phyloP scores from a whole-genome alignment of 106 monocot species.

The Dioscorea dumetorum region DNA sequence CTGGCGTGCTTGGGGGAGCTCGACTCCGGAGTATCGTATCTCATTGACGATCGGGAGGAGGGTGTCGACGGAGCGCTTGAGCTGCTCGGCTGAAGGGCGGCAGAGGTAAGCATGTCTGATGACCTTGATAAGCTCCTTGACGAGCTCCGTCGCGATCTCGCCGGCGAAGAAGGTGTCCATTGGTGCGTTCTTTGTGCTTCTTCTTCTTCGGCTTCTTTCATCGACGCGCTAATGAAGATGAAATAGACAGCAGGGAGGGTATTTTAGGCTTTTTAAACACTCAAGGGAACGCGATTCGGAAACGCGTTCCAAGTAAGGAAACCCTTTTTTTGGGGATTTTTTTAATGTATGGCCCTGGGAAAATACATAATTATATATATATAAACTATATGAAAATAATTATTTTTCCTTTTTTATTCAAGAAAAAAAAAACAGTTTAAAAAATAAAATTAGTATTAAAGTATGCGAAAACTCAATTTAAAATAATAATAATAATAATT shows the following conservation, averaged over 20 bases:
- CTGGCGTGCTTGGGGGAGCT: conserved; percentile 37
- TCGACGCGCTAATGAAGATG: background rate
- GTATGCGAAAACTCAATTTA: too few species aligned
- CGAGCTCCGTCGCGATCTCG: conserved; percentile 34
- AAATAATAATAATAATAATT: too few species aligned
- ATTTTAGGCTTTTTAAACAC: background rate
- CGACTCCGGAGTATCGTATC: conserved; percentile 36
- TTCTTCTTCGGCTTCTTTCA: background rate
- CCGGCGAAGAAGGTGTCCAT: conserved; percentile 42
- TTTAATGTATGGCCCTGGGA: background rate
- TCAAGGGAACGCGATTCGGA: too few species aligned
- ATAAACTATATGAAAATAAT: too few species aligned
- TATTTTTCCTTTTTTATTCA: too few species aligned
- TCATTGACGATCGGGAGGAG: conserved; percentile 37
- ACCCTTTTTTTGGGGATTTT: background rate
- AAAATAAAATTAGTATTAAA: too few species aligned
- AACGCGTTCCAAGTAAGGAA: background rate
- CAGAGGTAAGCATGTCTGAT: conserved; percentile 22
- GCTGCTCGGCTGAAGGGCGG: conserved; percentile 34
- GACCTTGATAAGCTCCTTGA: conserved; percentile 26
- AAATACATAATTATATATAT: too few species aligned
- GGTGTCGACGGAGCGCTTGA: conserved; percentile 35
- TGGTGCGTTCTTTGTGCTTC: background rate
- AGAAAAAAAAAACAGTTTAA: too few species aligned
- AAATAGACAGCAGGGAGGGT: background rate